phyloP scores from a whole-genome alignment of 805 yeast species.

The Wickerhamomyces hampshirensis region DNA sequence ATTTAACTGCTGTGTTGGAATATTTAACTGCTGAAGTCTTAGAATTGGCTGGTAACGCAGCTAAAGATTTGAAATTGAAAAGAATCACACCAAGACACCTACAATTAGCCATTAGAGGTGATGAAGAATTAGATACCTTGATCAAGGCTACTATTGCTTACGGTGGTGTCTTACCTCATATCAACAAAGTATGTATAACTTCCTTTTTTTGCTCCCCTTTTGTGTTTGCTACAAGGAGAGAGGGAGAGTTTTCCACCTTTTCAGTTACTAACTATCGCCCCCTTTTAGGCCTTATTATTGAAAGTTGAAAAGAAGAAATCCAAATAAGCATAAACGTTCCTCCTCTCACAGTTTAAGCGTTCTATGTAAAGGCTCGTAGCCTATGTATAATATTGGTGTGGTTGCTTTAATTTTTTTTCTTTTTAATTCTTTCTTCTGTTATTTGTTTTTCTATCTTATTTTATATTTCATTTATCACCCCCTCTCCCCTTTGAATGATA shows the following conservation, averaged over 20 bases:
- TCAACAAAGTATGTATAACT: constrained; percentile 22
- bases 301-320: constrained; percentile 25
- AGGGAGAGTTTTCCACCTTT: too few species aligned
- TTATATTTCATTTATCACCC: too few species aligned
- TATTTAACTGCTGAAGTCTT: constrained; percentile 95
- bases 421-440: too few species aligned
- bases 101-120: constrained; percentile 96
- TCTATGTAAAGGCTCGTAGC: too few species aligned
- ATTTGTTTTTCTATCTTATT: too few species aligned
- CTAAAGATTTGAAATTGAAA: constrained; percentile 90
- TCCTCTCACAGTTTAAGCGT: too few species aligned
- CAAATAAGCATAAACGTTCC: not conserved
- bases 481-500: too few species aligned
- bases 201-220: not conserved
- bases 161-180: constrained; percentile 91
- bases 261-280: constrained; percentile 7
- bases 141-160: constrained; percentile 94
- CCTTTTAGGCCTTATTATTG: constrained; percentile 20
- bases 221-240: too few species aligned
- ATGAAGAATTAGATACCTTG: constrained; percentile 92
- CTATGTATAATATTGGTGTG: too few species aligned
- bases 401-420: too few species aligned
- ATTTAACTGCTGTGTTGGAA: constrained; percentile 92
- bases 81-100: constrained; percentile 98
- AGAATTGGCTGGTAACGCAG: constrained; percentile 98